phyloP scores from a whole-genome alignment of 1,139 yeast species.

The Yamadazyma oceani region DNA sequence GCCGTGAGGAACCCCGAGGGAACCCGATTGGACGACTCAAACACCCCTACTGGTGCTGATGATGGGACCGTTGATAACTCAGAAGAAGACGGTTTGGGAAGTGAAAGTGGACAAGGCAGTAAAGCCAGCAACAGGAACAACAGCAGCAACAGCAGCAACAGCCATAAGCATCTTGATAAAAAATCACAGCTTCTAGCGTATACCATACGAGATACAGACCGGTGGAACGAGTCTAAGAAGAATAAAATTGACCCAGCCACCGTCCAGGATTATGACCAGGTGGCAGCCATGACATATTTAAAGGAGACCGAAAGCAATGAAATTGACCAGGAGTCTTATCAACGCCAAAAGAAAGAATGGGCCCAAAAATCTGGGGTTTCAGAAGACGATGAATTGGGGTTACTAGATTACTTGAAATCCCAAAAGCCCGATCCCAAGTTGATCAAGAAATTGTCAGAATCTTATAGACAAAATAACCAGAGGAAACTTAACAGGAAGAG shows the following conservation, averaged over 20 bases:
- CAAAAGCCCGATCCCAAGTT: constrained; percentile 1
- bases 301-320: constrained; percentile 42
- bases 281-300: constrained; percentile 57
- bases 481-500: constrained; percentile 23
- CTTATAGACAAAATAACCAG: constrained; percentile 29
- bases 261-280: constrained; percentile 28
- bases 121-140: no score
- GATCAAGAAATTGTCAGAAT: constrained; percentile 10
- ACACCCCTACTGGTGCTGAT: background rate
- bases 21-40: constrained; percentile 3
- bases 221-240: constrained; percentile 50
- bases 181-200: constrained; percentile 44
- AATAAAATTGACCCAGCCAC: constrained; percentile 1
- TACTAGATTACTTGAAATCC: background rate
- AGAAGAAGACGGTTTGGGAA: no score
- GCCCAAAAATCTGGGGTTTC: background rate
- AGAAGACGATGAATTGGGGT: background rate
- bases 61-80: no score
- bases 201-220: constrained; percentile 66
- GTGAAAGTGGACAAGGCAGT: no score
- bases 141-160: no score
- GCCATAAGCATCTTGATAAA: constrained; percentile 5
- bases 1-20: constrained; percentile 4
- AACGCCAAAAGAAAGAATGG: constrained; percentile 8
- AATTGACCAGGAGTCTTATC: constrained; percentile 46